Percentiles rank a stretch among this genome's conserved stretches.
These are phyloP conservation scores for Sanghuangporus baumii DNA, from an alignment of 1,284 basidiomycete species.

Conservation along the genomic window DNA sequence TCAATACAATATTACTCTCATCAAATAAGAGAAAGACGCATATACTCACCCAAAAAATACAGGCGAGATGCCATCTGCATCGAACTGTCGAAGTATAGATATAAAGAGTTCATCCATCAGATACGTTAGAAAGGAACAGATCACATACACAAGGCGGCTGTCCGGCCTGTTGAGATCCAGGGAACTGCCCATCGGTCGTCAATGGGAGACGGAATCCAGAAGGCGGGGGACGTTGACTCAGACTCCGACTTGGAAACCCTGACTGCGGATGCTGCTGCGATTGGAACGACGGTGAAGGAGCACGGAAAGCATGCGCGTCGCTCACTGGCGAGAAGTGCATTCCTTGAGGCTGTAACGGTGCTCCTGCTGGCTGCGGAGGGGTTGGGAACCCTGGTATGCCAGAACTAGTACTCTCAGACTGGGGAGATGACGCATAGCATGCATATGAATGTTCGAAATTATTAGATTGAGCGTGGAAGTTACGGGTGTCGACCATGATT, in stretches of 20 bases:
- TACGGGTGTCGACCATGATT: too few relatives aligned
- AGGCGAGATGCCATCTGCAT: constrained; percentile 48
- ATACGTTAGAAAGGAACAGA: neutral
- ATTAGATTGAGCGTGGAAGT: too few relatives aligned
- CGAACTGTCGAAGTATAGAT: constrained; percentile 22
- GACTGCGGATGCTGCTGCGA: neutral
- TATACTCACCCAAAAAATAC: constrained; percentile 65
- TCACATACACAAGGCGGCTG: constrained; percentile 36
- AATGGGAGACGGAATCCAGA: constrained; percentile 63
- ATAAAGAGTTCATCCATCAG: neutral
- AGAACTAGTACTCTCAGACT: neutral
- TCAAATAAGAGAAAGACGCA: neutral
- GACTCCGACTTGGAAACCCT: neutral
- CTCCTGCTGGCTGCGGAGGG: neutral
- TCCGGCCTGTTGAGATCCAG: constrained; percentile 35
- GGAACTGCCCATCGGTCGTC: constrained; percentile 40
- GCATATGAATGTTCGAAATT: too few relatives aligned
- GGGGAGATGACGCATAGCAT: too few relatives aligned
- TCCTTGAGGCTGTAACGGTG: constrained; percentile 15
- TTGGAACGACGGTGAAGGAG: neutral
- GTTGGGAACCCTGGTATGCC: neutral
- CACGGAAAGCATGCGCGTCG: neutral
- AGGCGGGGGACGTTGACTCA: constrained; percentile 31
- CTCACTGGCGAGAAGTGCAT: constrained; percentile 14
- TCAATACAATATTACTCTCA: neutral